phyloP scores from a whole-genome alignment of 1,284 basidiomycete genomes.

The Schizophyllum amplum region DNA sequence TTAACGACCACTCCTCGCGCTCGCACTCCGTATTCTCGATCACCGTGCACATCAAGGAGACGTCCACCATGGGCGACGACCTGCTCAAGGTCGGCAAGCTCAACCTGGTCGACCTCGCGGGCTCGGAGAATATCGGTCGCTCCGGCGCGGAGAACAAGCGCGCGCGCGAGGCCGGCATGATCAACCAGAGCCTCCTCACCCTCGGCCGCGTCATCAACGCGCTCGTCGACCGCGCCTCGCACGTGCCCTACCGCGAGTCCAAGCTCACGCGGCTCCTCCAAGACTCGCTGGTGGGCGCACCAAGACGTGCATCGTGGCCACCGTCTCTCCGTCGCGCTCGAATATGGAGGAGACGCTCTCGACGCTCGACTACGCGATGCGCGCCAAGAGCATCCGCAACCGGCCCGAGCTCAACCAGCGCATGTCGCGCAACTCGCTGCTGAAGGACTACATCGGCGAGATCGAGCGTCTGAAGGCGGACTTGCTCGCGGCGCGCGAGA shows the following conservation, averaged over 20 bases:
- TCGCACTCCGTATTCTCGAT: conserved; percentile 99
- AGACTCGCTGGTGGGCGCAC: conserved; percentile 99
- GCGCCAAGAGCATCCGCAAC: conserved; percentile 95
- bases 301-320: conserved; percentile 98
- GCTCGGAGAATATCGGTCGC: conserved; percentile 95
- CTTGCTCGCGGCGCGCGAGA: conserved; percentile 83
- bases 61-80: conserved; percentile 75
- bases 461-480: conserved; percentile 93
- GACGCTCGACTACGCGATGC: conserved; percentile 94
- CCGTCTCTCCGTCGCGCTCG: conserved; percentile 83
- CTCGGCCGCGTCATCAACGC: conserved; percentile 97
- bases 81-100: conserved; percentile 91
- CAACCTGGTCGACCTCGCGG: conserved; percentile 95
- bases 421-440: conserved; percentile 85
- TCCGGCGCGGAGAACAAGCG: conserved; percentile 94
- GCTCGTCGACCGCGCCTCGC: conserved; percentile 84
- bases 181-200: conserved; percentile 95
- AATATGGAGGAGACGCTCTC: conserved; percentile 98
- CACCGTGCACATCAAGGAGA: conserved; percentile 90
- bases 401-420: conserved; percentile 94
- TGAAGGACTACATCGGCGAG: conserved; percentile 95
- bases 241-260: conserved; percentile 91
- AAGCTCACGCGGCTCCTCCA: conserved; percentile 96
- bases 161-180: conserved; percentile 97
- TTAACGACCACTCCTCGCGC: conserved; percentile 96